Base-by-base conservation (phyloP, 306 rosid species). In the Arachis hypogaea region DNA sequence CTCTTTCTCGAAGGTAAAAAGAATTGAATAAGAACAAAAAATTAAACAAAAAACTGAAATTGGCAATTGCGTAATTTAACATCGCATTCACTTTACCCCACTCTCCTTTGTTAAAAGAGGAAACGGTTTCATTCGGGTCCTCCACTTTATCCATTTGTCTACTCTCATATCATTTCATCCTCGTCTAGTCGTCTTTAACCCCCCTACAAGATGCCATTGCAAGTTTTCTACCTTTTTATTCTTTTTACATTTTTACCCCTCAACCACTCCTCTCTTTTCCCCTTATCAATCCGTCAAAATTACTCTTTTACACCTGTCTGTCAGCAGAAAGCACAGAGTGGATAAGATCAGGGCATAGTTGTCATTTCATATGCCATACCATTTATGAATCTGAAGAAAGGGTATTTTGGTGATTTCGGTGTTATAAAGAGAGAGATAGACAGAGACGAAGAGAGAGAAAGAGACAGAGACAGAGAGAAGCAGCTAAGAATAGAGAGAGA, bases 321-420 rank as follows among this genome's bases (percentile, higher is more conserved):
- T 63, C 59, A 5, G 1, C 30, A 11, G 43, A 50, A 47, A 3
- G 2, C 14, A 22, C 54, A 7, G 0, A 9, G 7, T 3, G 45
- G 62, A 40, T 29, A 45, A 63, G 33, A 43, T 6, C 5, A 7
- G 56, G 49, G 58, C 3, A 47, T 5, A 3, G 4, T 22, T 12
- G 71, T 66, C 43, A 66, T 66, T 66, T 66, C 28, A 1, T 47
- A 1, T 1, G 36, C 36, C 29, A 40, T n/a, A 5, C 43, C 52
- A 63, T 7, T 22, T 75, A 5, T 12, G 36, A 68, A 68, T 63
- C 11, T 29, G 36, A 14, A 7, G 1, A 42, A 55, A 61, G 70
- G 85, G 76, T 6, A 78, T 29, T 74, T 82, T 69, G 9, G 82
- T 69, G 87, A 85, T 87, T 85, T 87, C 82, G 42, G 29, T 38